Evolutionary conservation across 805 yeast genomes (phyloP), one percentile per base, ranked within the genome.

Genomic region (Metschnikowia chrysomelidarum): DNA sequence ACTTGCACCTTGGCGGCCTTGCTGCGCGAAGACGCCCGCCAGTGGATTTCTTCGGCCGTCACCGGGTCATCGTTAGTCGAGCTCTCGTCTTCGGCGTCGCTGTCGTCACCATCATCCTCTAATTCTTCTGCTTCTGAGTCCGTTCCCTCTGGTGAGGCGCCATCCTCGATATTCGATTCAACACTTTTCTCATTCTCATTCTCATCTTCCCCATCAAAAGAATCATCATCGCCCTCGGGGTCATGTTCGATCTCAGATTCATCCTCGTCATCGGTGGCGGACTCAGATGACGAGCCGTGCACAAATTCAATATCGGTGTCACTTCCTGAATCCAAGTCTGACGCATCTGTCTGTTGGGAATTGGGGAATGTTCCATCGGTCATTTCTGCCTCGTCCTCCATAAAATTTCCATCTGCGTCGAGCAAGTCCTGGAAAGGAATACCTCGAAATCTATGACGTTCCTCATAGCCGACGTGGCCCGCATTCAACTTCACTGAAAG

Each of bases 401-500:
- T 15, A 17, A 17, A 8, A 3, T 32, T 15, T 3, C 22, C 32
- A 19, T 27, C 31, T 18, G 31, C 15, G 26, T 30, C 34, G 14
- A 36, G 26, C 14, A 36, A 31, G 17, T 36, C 26, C 24, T 36
- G 35, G n/a, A 36, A 36, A 7, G 30, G 40, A 18, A 36, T 30
- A 8, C 35, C 40, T 13, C 35, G 27, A 11, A 36, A 36, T 7
- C 40, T 35, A 20, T 36, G 36, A 10, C 40, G 14, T 22, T 31
- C 40, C 32, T 32, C 36, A 22, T 31, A 36, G 3, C 40, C 40
- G 14, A 36, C 40, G 24, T 32, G 40, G 11, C 40, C 40, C 5
- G 40, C 40, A 6, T 25, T 32, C 29, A 23, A 30, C 16, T 36
- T 36, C 15, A 36, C 32, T 12, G 36, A 14, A 7, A 24, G 30